Evolutionary conservation across 1,284 basidiomycete species (phyloP).

Genomic region (Pascua guehoae): DNA sequence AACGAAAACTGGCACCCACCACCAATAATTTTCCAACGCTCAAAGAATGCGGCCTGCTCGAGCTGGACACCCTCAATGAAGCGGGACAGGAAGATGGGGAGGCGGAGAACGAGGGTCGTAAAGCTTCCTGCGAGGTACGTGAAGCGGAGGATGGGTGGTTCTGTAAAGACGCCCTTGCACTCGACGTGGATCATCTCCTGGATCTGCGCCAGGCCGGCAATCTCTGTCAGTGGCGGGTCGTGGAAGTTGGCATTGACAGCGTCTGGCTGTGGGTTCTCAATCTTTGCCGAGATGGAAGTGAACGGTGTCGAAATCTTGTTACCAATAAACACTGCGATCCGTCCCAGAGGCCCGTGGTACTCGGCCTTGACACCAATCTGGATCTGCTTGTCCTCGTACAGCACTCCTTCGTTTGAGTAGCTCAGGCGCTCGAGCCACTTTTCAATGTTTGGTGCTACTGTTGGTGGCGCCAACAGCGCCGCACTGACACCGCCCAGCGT

Average conservation of each 20-base stretch:
- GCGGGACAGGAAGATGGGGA: slow-evolving; percentile 84
- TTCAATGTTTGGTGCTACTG: slow-evolving; percentile 67
- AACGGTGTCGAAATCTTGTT: slow-evolving; percentile 88
- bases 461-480: slow-evolving; percentile 54
- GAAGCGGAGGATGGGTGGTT: slow-evolving; percentile 75
- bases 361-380: slow-evolving; percentile 96
- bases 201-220: slow-evolving; percentile 78
- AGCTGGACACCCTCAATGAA: slow-evolving; percentile 92
- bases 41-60: slow-evolving; percentile 82
- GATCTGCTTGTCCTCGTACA: slow-evolving; percentile 93
- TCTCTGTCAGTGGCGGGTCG: slow-evolving; percentile 70
- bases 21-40: slow-evolving; percentile 96
- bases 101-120: slow-evolving; percentile 74
- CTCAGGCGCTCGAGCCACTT: slow-evolving; percentile 86
- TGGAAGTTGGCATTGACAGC: slow-evolving; percentile 80
- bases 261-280: slow-evolving; percentile 69
- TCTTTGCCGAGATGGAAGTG: slow-evolving; percentile 79
- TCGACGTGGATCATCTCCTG: slow-evolving; percentile 92
- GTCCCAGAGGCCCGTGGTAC: slow-evolving; percentile 87
- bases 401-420: slow-evolving; percentile 76
- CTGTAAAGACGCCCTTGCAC: slow-evolving; percentile 80
- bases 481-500: slow-evolving; percentile 44
- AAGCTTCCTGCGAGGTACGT: slow-evolving; percentile 90
- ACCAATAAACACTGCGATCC: slow-evolving; percentile 88
- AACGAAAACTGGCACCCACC: slow-evolving; percentile 51